A percentile compares a stretch with the other conserved stretches of the same genome.
Evolutionary conservation across 2,329 filamentous ascomycete species (phyloP).

Genomic region (Nemania sp.): DNA sequence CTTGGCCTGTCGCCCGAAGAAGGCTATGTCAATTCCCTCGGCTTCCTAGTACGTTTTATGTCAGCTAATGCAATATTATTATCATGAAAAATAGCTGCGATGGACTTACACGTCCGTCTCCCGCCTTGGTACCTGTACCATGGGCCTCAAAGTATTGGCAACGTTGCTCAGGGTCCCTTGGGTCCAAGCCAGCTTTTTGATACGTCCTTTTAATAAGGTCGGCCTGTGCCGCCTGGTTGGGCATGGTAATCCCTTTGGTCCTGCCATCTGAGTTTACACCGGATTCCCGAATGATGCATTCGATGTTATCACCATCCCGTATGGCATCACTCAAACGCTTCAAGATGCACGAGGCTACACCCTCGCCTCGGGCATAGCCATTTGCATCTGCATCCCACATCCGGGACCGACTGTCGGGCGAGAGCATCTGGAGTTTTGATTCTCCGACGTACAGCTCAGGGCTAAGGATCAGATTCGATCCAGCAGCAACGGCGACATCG

Average conservation of each 20-base stretch:
- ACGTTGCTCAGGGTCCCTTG: not conserved
- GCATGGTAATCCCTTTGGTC: not conserved
- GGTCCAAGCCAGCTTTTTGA: not conserved
- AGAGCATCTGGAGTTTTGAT: slow-evolving; percentile 25
- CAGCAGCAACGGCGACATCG: not conserved
- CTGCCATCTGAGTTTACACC: not conserved
- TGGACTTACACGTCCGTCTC: too few relatives aligned
- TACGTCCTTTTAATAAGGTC: not conserved
- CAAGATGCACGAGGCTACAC: slow-evolving; percentile 42
- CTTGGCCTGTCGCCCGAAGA: not conserved
- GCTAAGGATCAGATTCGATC: not conserved
- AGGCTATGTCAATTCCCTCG: slow-evolving; percentile 12
- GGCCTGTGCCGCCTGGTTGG: not conserved
- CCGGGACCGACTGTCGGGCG: slow-evolving; percentile 17
- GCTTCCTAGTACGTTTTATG: slow-evolving; percentile 35
- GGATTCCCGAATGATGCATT: not conserved
- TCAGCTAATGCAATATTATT: too few relatives aligned
- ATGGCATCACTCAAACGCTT: slow-evolving; percentile 41
- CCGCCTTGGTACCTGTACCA: slow-evolving; percentile 32
- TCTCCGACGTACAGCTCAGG: not conserved
- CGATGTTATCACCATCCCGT: not conserved
- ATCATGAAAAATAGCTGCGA: too few relatives aligned
- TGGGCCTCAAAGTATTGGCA: slow-evolving; percentile 34
- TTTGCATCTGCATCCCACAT: slow-evolving; percentile 32
- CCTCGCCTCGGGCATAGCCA: slow-evolving; percentile 34